Evolutionary conservation across 306 rosid species (phyloP), one percentile per base, ranked within the genome.

Genomic region (Castanea crenata): DNA sequence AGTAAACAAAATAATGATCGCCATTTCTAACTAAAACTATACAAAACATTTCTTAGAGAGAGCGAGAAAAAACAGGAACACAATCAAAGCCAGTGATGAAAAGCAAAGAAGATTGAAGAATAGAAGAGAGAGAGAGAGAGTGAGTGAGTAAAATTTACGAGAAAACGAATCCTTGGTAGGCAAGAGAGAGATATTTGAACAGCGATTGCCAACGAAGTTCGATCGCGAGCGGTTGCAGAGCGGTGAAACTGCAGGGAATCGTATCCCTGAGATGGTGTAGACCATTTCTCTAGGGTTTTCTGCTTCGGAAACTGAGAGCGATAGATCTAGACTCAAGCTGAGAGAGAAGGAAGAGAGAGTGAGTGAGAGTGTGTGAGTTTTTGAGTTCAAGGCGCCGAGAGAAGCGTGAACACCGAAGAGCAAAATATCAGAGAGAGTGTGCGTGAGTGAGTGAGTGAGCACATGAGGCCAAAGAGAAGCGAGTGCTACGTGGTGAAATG

Each of bases 241-340:
- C 8, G 94, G 76, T 44, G 92, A 91, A 80, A 83, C 32, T 6
- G 75, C 83, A 15, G 96, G 92, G 80, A 91, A 85, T 51, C 94
- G 91, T 62, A 95, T 82, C 57, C 96, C 98, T 2, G 97, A 86
- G 69, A 92, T 68, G 1, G 99, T 90, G 18, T 87, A 92, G 79
- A 89, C 95, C 99, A 92, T 92, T 59, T 9, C 21, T 14, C 11
- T 73, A 76, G 83, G 83, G 76, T 31, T 68, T 25, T 27, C 21
- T 64, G 32, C 15, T 65, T 74, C 2, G 27, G 19, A 23, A 61
- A 44, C 54, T 52, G 72, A 38, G 72, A 38, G 23, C 3, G 34
- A 31, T 5, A 46, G 62, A 68, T 68, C 72, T 38, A 34, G 52
- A 34, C 52, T 68, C 27, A 8, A 8, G 35, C 72, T 1, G 29